Conservation (phyloP, 2,329 filamentous ascomycete genomes). For the Penicillium sp. region DNA sequence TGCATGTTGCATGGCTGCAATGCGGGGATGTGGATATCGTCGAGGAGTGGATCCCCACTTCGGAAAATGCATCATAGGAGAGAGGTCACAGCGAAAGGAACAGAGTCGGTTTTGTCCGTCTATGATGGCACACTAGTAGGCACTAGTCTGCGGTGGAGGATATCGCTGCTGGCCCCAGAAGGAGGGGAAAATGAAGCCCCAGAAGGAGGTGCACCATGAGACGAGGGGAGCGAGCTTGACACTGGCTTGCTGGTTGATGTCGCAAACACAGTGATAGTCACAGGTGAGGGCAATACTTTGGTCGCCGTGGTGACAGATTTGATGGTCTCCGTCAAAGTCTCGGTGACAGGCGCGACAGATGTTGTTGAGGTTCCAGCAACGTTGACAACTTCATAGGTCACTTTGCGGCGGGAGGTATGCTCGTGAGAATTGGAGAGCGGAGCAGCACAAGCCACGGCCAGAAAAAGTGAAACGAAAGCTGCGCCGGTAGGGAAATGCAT, state of each 20-base stretch:
- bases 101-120: background rate
- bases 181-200: conserved; percentile 14
- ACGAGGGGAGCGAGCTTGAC: conserved; percentile 11
- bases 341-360: conserved; percentile 13
- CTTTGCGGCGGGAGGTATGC: conserved; percentile 21
- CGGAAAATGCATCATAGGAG: too few relatives aligned
- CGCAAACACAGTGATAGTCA: conserved; percentile 18
- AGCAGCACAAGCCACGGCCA: conserved; percentile 23
- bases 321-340: conserved; percentile 17
- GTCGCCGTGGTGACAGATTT: conserved; percentile 15
- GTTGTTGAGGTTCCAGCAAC: conserved; percentile 21
- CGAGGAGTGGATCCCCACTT: too few relatives aligned
- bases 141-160: conserved; percentile 17
- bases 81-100: too few relatives aligned
- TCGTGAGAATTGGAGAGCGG: conserved; percentile 21
- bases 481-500: conserved; percentile 27
- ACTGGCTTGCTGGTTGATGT: conserved; percentile 9
- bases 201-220: conserved; percentile 8
- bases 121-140: conserved; percentile 14
- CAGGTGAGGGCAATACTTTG: conserved; percentile 1
- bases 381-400: conserved; percentile 29
- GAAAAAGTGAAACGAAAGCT: conserved; percentile 23
- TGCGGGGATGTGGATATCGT: too few relatives aligned
- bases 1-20: too few relatives aligned
- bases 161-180: conserved; percentile 3